Percentiles rank a stretch among this genome's conserved stretches.
Conservation (phyloP, 257 asterid genomes). For the Cinchona pubescens region DNA sequence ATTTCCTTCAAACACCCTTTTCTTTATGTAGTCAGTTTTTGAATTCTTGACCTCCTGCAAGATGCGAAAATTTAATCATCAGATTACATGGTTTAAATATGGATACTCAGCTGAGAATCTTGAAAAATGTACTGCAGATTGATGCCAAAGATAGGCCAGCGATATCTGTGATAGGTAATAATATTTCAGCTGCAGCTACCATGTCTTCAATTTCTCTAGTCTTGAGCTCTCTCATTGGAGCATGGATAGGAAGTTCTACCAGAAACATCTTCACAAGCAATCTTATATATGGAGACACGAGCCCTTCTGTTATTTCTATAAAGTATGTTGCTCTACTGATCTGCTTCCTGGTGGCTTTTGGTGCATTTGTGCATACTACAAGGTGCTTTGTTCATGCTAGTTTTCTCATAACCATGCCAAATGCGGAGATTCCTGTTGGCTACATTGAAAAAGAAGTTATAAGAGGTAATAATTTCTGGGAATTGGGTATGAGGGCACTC, state of each 20-base stretch:
- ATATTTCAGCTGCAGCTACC: slow-evolving; percentile 43
- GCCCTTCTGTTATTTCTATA: slow-evolving; percentile 31
- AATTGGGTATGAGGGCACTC: slow-evolving; percentile 50
- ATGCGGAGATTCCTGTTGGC: slow-evolving; percentile 30
- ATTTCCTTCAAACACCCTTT: not conserved
- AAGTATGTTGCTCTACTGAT: slow-evolving; percentile 52
- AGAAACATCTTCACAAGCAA: slow-evolving; percentile 34
- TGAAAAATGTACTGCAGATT: slow-evolving; percentile 27
- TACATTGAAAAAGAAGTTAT: slow-evolving; percentile 46
- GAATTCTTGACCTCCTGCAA: not conserved
- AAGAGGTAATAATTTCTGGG: slow-evolving; percentile 50
- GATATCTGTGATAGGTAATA: slow-evolving; percentile 40
- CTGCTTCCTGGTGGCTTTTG: slow-evolving; percentile 57
- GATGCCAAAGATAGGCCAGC: slow-evolving; percentile 46
- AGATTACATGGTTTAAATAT: not conserved
- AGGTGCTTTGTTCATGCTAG: slow-evolving; percentile 49
- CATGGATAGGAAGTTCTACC: slow-evolving; percentile 56
- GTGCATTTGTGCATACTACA: slow-evolving; percentile 48
- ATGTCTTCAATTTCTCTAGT: slow-evolving; percentile 51
- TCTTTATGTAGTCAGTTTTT: not conserved
- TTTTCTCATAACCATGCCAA: slow-evolving; percentile 68
- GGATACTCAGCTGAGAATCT: not conserved
- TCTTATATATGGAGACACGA: slow-evolving; percentile 48
- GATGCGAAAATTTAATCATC: no score
- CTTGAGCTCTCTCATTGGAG: slow-evolving; percentile 51